Evolutionary conservation across 202 grass and related monocot species (phyloP), one percentile per base, ranked within the genome.

Genomic region (Elaeis oleifera): DNA sequence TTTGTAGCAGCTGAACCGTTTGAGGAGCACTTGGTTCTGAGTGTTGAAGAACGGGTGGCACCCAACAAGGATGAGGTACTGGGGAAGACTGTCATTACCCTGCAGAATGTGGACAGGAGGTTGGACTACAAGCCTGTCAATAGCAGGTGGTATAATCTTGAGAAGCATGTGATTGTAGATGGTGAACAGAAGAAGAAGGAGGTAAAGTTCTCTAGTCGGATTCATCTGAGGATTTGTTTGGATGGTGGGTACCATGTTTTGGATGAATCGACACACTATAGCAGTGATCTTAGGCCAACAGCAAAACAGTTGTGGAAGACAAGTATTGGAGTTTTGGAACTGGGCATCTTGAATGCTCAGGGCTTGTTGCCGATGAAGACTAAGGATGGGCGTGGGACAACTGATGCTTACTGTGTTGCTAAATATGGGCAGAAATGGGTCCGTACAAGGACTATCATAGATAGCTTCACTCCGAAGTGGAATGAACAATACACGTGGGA

Each of bases 361-460:
- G 85, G 81, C 13, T 21, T 89, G 66, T 62, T 81, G 29, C 85
- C 78, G 0, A 89, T 81, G 85, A 89, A 89, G 74, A 89, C 85
- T 0, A 84, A 84, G 71, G 85, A 81, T 79, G 85, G 85, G 16
- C 81, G 85, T 55, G 81, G 81, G 59, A 89, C 85, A 56, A 84
- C 78, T 69, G 85, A 89, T 71, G 74, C 81, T 39, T 89, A 80
- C 29, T 89, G 85, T 50, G 81, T 89, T 18, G 85, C 85, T 63
- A 89, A 89, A 68, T 89, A 89, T 61, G 85, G 85, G n/a, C 85
- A 84, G 58, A 89, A 89, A 78, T 89, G 85, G 85, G 81, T 89
- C 11, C 58, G 85, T 5, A 84, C 85, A 58, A 81, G 85, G 81
- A 89, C 85, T 57, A 81, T 89, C 18, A 84, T 84, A 7, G 81